Evolutionary conservation across 176 grass and related monocot genomes (phyloP).

Genomic region (Alloteropsis semialata): DNA sequence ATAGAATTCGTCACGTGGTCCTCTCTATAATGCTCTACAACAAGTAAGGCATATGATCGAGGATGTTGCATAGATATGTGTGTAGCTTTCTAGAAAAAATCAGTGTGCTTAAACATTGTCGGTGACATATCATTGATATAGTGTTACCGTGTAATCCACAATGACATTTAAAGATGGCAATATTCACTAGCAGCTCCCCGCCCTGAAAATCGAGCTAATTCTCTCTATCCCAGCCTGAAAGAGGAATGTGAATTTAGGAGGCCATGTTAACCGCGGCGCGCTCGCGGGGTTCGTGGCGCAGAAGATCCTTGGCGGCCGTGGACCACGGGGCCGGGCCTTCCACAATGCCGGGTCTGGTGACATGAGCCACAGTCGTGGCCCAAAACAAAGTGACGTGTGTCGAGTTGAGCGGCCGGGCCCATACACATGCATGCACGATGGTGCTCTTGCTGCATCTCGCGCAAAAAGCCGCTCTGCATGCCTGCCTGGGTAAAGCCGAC

Average conservation of each 20-base stretch:
- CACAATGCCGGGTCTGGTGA: slow-evolving; percentile 54
- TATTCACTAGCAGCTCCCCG: not conserved
- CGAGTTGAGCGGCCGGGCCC: slow-evolving; percentile 11
- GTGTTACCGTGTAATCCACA: not conserved
- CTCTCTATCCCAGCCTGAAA: too few species aligned
- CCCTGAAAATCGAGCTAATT: too few species aligned
- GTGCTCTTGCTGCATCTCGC: not conserved
- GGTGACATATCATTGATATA: not conserved
- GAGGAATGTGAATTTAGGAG: not conserved
- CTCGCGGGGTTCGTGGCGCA: not conserved
- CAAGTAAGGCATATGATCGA: too few species aligned
- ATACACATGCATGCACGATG: slow-evolving; percentile 15
- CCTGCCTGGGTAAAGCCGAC: slow-evolving; percentile 15
- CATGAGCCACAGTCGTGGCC: slow-evolving; percentile 47
- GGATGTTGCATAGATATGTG: too few species aligned
- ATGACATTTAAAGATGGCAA: not conserved
- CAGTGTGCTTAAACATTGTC: not conserved
- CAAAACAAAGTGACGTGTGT: slow-evolving; percentile 41
- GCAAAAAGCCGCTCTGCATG: slow-evolving; percentile 14
- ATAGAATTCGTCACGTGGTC: too few species aligned
- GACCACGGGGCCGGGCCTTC: slow-evolving; percentile 20
- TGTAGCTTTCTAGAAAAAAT: too few species aligned
- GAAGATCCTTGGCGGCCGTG: slow-evolving; percentile 17
- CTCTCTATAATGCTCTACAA: too few species aligned
- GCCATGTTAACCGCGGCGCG: not conserved